Base-by-base conservation (phyloP, 2,329 filamentous ascomycete species). In the Aspergillus vadensis region DNA sequence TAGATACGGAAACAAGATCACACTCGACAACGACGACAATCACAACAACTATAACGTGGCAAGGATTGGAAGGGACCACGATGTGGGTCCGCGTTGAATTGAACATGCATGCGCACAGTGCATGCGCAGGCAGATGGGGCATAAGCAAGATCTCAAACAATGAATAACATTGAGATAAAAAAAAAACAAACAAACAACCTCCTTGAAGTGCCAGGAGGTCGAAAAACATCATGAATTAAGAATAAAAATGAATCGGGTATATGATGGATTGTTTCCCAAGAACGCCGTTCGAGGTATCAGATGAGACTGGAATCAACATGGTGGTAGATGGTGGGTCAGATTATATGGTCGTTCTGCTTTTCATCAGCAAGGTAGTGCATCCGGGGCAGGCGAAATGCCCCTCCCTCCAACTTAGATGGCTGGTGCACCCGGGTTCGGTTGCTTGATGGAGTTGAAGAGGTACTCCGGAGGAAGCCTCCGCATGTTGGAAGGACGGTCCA, bases 401-500 rank as follows among this genome's bases (percentile, higher is more conserved):
- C 17, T 25, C 27, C 43, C 52, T 39, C 41, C 49, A 58, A 32
- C 39, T 71, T 67, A 77, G 65, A 79, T 70, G 44, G 65, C 65
- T 8, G 77, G 76, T 17, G 72, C 72, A 50, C 71, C 71, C 5
- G 74, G 72, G 47, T 72, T 71, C 25, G 71, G 69, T 36, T 76
- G 71, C 30, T 72, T 70, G 43, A 79, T 63, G 19, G 75, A 73
- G 61, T 78, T 77, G 61, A 81, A 76, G 1, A 81, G 74, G 60
- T 80, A 78, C 69, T 81, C 79, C 1, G 79, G 79, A 19, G 79
- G 79, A 38, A 81, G 66, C 39, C 79, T 76, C 55, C 72, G 74
- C 72, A 81, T 79, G 59, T 79, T 78, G 27, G 77, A 74, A 56
- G 78, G 76, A 60, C 79, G 77, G 68, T 81, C 79, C 27, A 78